Evolutionary conservation across 441 rosid species (phyloP), one percentile per base, ranked within the genome.

Genomic region (Breynia disticha): DNA sequence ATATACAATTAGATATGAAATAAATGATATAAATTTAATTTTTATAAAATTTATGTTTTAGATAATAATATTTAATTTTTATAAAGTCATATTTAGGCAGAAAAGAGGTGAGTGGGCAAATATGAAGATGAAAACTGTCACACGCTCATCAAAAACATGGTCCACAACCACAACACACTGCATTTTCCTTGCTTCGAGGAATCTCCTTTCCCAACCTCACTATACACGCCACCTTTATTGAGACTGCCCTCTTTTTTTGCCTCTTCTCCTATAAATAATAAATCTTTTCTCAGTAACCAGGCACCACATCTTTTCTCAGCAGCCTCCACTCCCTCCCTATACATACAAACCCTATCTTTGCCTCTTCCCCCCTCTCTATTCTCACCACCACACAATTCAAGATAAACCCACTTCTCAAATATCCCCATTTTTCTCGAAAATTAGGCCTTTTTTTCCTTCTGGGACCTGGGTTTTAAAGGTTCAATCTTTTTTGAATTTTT

Each of bases 161-260:
- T 4, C 35, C 35, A 28, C 35, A 28, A 56, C 14, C 32, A 47
- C 47, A 32, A 13, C 45, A 19, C 32, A 47, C 47, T 17, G 17
- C 45, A 35, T 17, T 46, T 18, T 32, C 43, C 60, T 47, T 19
- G 4, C 19, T 56, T 56, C 60, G 18, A 56, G 60, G 60, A 56
- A 41, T 41, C 44, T 7, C 44, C 44, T 41, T 41, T 41, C 44
- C 44, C 44, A 0, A 41, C 44, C 44, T 19, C 19, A 21, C 57
- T 19, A 15, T 11, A 12, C 52, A 14, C 35, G 45, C 60, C 32
- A 17, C 16, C 15, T 46, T 46, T 14, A 16, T 12, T 54, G 11
- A 12, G 6, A 16, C 0, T 11, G 7, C 11, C 19, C 11, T 22
- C 1, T 21, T 20, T 15, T 11, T 16, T 6, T 6, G 2, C 20